These are phyloP conservation scores for Beta corolliflora DNA, from an alignment of 179 eudicot genomes.

Conservation along the genomic window DNA sequence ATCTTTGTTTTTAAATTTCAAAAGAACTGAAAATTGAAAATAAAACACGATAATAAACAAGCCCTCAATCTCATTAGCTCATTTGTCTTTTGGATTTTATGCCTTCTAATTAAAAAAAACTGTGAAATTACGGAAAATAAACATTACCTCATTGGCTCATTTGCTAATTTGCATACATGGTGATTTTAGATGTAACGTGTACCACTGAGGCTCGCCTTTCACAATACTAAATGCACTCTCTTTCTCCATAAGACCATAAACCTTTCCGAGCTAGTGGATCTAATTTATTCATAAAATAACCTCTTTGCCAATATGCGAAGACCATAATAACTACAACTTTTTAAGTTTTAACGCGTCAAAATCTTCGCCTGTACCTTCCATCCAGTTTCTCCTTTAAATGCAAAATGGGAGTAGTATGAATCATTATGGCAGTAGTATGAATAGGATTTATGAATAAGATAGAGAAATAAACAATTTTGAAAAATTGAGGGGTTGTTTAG, in stretches of 20 bases:
- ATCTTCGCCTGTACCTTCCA: background rate
- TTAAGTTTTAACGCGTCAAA: slow-evolving; percentile 2
- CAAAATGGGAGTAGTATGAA: background rate
- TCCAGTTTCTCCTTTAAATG: background rate
- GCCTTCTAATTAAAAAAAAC: no score
- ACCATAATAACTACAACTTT: background rate
- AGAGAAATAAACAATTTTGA: no score
- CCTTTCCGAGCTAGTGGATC: background rate
- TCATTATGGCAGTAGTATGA: no score
- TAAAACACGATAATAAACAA: no score
- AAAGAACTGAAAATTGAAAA: no score
- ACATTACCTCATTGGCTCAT: background rate
- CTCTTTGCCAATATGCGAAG: background rate
- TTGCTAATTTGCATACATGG: slow-evolving; percentile 10
- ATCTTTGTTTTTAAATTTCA: no score
- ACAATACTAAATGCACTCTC: slow-evolving; percentile 28
- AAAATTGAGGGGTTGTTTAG: no score
- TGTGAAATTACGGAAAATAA: background rate
- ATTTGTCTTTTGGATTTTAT: no score
- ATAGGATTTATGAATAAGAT: no score
- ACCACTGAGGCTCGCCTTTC: background rate
- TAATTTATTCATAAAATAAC: background rate
- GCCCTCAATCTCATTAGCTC: no score
- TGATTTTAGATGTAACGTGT: slow-evolving; percentile 25
- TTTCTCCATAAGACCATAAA: background rate